Percentiles rank a stretch among this genome's conserved stretches.
These are phyloP conservation scores for Endothia cerciana DNA, from an alignment of 2,329 filamentous ascomycete genomes.

Conservation along the genomic window DNA sequence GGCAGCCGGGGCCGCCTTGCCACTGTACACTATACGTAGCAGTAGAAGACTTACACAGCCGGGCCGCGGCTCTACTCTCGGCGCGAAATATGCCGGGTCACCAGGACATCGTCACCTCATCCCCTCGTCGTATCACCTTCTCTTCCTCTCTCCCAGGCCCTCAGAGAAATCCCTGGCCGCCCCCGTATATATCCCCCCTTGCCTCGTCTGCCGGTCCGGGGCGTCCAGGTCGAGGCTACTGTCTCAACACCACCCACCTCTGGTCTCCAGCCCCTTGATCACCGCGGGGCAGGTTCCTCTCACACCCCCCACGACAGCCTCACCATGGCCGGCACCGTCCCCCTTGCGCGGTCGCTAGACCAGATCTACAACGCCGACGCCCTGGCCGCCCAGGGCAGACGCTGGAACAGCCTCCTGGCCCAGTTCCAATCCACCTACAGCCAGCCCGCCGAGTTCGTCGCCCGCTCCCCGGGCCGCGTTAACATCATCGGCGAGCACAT, in stretches of 20 bases:
- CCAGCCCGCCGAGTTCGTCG: conserved; percentile 75
- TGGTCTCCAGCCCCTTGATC: neutral
- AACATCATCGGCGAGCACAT: conserved; percentile 99
- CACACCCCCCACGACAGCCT: neutral
- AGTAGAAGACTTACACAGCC: neutral
- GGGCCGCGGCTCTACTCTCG: conserved; percentile 20
- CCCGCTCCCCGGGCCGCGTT: conserved; percentile 89
- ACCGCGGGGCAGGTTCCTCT: too few relatives aligned
- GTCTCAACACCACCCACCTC: neutral
- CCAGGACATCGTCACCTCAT: conserved; percentile 20
- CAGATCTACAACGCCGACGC: conserved; percentile 84
- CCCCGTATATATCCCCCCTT: neutral
- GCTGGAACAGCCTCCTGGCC: conserved; percentile 76
- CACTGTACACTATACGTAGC: neutral
- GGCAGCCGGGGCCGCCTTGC: conserved; percentile 3
- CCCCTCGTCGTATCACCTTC: conserved; percentile 9
- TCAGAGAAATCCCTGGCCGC: neutral
- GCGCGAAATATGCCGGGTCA: conserved; percentile 20
- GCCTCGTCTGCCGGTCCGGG: neutral
- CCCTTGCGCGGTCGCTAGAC: conserved; percentile 72
- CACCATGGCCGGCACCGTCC: conserved; percentile 65
- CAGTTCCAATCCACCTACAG: conserved; percentile 74
- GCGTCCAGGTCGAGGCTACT: neutral
- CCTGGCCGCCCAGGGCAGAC: conserved; percentile 65
- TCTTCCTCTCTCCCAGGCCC: conserved; percentile 4